Evolutionary conservation across 768 basidiomycete genomes (phyloP), one percentile per base, ranked within the genome.

Genomic region (Termitomyces sp.): DNA sequence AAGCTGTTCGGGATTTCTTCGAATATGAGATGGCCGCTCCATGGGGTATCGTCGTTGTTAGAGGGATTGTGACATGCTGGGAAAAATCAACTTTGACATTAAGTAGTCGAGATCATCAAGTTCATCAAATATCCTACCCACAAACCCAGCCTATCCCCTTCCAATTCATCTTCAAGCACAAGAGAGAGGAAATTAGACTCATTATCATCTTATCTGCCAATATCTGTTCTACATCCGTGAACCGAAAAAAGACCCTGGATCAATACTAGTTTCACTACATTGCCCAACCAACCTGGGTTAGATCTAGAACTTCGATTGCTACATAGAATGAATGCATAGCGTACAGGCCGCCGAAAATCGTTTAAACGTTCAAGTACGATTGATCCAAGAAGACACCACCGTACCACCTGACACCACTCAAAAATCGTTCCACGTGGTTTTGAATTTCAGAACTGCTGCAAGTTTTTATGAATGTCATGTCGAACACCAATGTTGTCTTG

Each of bases 401-500:
- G 28, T 28, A 4, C 28, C 28, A 28, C 28, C 4, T 28, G 28
- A 28, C 30, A 30, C 26, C 26, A 26, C 26, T 26, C 26, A 26
- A 26, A 26, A 26, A 26, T 26, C 26, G 41, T 28, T 9, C 18
- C 18, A 28, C 46, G n/a, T 28, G 28, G n/a, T 9, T 30, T 47
- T 30, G 46, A 30, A 30, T 47, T 28, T 46, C 45, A 16, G 38
- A 46, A 28, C 26, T 26, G 45, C 26, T 16, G 5, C 48, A 20
- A 35, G 18, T 38, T 18, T 18, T 18, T n/a, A 24, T 5, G 9
- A 38, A 24, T 16, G n/a, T n/a, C 14, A 56, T 56, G 55, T 52
- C 52, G 22, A 41, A 36, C n/a, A 43, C 63, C 16, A 54, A 54
- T 16, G 44, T 52, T 7, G 24, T 59, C 6, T 58, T 62, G 2